A percentile compares a stretch with the other conserved stretches of the same genome.
Evolutionary conservation across 176 grass and related monocot genomes (phyloP).

Genomic region (Carex parvula): DNA sequence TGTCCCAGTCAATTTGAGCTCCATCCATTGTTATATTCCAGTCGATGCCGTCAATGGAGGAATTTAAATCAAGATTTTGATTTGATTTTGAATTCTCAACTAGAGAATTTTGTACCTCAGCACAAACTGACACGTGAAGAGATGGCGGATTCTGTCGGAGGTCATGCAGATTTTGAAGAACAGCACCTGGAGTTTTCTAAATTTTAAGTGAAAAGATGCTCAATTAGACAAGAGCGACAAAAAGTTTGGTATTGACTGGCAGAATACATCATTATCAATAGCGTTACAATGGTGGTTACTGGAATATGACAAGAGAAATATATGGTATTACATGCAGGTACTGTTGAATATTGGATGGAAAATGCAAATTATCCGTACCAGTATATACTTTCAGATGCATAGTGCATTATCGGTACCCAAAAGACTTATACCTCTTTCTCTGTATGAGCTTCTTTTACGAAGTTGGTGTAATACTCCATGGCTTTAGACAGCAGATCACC

Average conservation of each 20-base stretch:
- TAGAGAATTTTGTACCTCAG: conserved; percentile 58
- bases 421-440: conserved; percentile 65
- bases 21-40: conserved; percentile 84
- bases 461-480: conserved; percentile 66
- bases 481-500: conserved; percentile 59
- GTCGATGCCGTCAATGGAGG: conserved; percentile 59
- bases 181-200: conserved; percentile 46
- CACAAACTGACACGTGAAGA: conserved; percentile 58
- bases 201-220: conserved; percentile 27
- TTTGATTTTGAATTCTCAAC: conserved; percentile 33
- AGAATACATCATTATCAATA: neutral
- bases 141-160: conserved; percentile 63
- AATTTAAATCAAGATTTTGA: conserved; percentile 35
- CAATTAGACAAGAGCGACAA: conserved; percentile 12
- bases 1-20: conserved; percentile 86
- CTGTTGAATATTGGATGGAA: neutral
- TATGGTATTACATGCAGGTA: neutral
- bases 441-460: conserved; percentile 76
- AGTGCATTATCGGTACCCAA: neutral
- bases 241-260: neutral
- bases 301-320: neutral
- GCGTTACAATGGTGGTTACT: neutral
- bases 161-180: conserved; percentile 59
- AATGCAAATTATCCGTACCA: neutral
- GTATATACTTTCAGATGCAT: neutral